phyloP scores from a whole-genome alignment of 1,139 yeast genomes.

The Protomyces lactucae-debilis region DNA sequence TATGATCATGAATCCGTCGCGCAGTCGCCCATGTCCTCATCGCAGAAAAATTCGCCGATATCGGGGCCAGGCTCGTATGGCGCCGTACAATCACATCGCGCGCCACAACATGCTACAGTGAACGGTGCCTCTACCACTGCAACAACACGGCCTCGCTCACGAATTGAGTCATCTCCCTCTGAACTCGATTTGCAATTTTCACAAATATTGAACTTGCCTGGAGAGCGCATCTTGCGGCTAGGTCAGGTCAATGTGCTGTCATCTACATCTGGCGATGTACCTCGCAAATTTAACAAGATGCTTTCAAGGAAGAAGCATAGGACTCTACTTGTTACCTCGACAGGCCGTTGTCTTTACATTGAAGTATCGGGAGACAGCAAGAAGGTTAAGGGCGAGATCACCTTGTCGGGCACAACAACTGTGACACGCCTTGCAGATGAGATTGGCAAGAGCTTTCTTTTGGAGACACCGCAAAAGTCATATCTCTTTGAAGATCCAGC shows the following conservation, averaged over 20 bases:
- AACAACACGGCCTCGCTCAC: not conserved
- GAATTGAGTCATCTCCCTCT: conserved; percentile 28
- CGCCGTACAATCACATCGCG: not conserved
- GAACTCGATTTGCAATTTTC: conserved; percentile 32
- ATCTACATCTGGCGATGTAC: conserved; percentile 17
- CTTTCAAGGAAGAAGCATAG: conserved; percentile 26
- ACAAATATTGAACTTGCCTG: conserved; percentile 36
- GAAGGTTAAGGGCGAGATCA: conserved; percentile 15
- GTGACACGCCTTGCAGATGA: conserved; percentile 1
- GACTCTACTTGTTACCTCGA: conserved; percentile 24
- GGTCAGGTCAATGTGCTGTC: conserved; percentile 26
- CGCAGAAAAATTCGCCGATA: not conserved
- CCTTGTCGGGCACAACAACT: conserved; percentile 9
- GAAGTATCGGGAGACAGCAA: conserved; percentile 22
- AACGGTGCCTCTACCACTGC: not conserved
- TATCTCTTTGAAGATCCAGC: conserved; percentile 26
- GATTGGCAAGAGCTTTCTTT: conserved; percentile 3
- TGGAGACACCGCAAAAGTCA: conserved; percentile 24
- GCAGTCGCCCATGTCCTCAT: not conserved
- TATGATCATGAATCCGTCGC: not conserved
- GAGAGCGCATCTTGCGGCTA: conserved; percentile 33
- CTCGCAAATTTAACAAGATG: conserved; percentile 19
- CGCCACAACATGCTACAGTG: not conserved
- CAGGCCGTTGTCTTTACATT: conserved; percentile 26
- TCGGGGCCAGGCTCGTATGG: not conserved